Percentiles rank a stretch among this genome's conserved stretches.
Conservation (phyloP, 345 rosid genomes). For the Heritiera fomes region DNA sequence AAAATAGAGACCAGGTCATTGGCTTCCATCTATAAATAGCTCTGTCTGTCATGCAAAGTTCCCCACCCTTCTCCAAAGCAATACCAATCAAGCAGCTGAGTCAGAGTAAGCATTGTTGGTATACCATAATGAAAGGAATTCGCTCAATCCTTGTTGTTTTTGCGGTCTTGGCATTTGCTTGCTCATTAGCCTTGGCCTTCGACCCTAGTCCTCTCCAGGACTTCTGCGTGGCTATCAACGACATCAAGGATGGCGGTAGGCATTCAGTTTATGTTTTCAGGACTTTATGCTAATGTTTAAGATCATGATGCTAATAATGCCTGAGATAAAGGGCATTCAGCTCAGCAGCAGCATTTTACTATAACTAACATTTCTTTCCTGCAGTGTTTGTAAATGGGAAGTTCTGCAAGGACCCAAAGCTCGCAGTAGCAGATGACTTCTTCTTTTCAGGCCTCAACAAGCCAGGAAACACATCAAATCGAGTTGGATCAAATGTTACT, state of each 20-base stretch:
- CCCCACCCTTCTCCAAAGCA: background rate
- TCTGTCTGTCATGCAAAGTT: background rate
- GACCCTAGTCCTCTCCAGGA: constrained; percentile 20
- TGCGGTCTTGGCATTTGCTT: background rate
- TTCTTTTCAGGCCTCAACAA: constrained; percentile 19
- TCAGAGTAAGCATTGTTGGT: background rate
- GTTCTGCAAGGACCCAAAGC: constrained; percentile 25
- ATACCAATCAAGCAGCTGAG: background rate
- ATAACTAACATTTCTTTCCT: background rate
- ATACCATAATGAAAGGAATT: constrained; percentile 5
- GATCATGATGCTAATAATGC: background rate
- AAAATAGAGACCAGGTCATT: background rate
- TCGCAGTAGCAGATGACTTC: constrained; percentile 25
- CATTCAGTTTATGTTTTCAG: background rate
- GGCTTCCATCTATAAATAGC: constrained; percentile 4
- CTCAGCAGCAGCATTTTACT: background rate
- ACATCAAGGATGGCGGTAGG: constrained; percentile 7
- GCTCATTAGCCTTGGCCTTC: background rate
- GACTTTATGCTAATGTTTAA: background rate
- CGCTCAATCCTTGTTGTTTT: background rate
- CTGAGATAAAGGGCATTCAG: background rate
- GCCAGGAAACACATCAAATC: constrained; percentile 24
- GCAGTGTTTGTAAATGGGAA: constrained; percentile 27
- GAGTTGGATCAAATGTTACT: constrained; percentile 20
- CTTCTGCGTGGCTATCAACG: constrained; percentile 9